Evolutionary conservation across 441 rosid species (phyloP), one percentile per base, ranked within the genome.

Genomic region (Bruguiera hainesii): DNA sequence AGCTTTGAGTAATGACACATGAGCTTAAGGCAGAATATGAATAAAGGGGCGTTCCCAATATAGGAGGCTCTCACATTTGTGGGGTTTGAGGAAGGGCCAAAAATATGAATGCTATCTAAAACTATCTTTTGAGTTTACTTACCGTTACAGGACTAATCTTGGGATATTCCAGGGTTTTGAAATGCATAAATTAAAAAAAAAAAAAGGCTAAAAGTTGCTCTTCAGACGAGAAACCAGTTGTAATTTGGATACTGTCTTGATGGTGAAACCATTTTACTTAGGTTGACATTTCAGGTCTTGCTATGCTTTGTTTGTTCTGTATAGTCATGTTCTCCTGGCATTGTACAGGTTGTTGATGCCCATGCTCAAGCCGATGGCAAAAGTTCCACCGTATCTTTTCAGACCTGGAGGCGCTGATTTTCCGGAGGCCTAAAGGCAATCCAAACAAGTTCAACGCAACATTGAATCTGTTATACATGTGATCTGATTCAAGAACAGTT

Each of bases 301-400:
- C 18, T 23, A 26, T 55, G 58, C 21, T 55, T 13, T 55, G 21
- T 25, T 26, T 8, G 11, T 55, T 23, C 58, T 55, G 11, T 1
- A 55, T 6, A 15, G 15, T 23, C 16, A 20, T 20, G 16, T 53
- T 71, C 30, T 16, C 23, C 30, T 69, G 71, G 37, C 29, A 26
- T 61, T 57, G 73, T 60, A 46, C 71, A 71, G 83, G 73, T 57
- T 64, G 19, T 19, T 62, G 6, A 51, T 33, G 72, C 65, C 67
- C 23, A 39, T 56, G 67, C 66, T 52, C 59, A 25, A 33, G 37
- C 9, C 37, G 37, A 61, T 7, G 56, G 71, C 29, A 23, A 63
- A 69, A 58, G 63, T 51, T 74, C 61, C 56, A 60, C 21, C 30
- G 7, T 10, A 55, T 52, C 64, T 39, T 57, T 62, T 4, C 26